phyloP scores from a whole-genome alignment of 805 yeast genomes.

The Nakazawaea sp. region DNA sequence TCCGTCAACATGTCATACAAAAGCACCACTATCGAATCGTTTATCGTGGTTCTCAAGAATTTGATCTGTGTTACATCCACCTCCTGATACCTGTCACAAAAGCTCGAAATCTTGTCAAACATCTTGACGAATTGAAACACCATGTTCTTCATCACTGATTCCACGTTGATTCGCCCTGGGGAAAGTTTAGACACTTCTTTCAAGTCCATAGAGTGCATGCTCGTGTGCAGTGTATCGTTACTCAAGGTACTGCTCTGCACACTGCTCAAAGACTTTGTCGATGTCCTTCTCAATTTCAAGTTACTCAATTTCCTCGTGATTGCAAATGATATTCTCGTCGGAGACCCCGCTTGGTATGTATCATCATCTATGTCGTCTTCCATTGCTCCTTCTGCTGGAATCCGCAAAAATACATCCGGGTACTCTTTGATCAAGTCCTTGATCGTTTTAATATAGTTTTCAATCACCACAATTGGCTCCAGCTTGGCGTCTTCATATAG shows the following conservation, averaged over 20 bases:
- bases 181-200: background rate
- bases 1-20: conserved; percentile 5
- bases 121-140: conserved; percentile 4
- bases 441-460: conserved; percentile 3
- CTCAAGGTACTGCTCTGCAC: conserved; percentile 1
- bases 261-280: conserved; percentile 4
- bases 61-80: too few species aligned
- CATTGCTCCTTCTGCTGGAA: background rate
- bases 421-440: background rate
- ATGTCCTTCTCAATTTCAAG: conserved; percentile 3
- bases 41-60: background rate
- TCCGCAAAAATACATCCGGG: conserved; percentile 4
- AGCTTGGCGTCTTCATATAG: conserved; percentile 2
- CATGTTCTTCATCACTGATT: conserved; percentile 4
- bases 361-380: background rate
- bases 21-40: conserved; percentile 6
- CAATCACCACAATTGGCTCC: background rate
- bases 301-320: conserved; percentile 2
- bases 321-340: background rate
- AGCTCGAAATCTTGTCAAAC: background rate
- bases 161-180: background rate
- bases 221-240: conserved; percentile 3
- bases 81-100: too few species aligned
- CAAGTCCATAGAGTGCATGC: conserved; percentile 1
- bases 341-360: background rate